Evolutionary conservation across 257 asterid genomes (phyloP).

Genomic region (Solanum pimpinellifolium): DNA sequence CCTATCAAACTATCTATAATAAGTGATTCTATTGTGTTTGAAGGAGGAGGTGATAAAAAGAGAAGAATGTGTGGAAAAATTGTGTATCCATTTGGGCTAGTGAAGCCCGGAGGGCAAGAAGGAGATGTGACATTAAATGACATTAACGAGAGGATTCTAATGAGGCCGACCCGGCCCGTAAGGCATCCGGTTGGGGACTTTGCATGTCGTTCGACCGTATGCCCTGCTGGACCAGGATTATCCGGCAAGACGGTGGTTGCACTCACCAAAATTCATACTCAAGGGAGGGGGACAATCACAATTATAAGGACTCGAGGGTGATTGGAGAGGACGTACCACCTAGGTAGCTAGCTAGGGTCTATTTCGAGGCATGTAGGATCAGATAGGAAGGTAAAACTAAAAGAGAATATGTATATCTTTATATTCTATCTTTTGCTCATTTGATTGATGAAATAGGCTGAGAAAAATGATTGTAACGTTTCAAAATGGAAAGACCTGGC

Average conservation of each 20-base stretch:
- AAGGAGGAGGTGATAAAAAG: conserved; percentile 20
- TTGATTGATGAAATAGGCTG: neutral
- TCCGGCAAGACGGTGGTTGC: conserved; percentile 92
- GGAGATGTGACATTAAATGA: conserved; percentile 71
- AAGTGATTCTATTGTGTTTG: neutral
- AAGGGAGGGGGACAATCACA: conserved; percentile 88
- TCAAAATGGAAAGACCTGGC: neutral
- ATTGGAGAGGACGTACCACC: neutral
- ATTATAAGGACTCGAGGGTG: conserved; percentile 64
- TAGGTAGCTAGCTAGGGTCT: neutral
- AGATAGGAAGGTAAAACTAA: neutral
- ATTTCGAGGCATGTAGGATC: neutral
- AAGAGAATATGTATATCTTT: neutral
- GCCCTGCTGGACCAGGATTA: conserved; percentile 66
- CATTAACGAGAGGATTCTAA: conserved; percentile 69
- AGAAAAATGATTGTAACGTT: neutral
- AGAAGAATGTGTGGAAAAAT: conserved; percentile 26
- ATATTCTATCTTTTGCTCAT: neutral
- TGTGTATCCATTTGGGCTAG: conserved; percentile 76
- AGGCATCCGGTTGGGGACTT: conserved; percentile 95
- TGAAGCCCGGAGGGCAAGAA: conserved; percentile 80
- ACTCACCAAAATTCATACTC: conserved; percentile 72
- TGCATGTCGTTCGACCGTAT: conserved; percentile 59
- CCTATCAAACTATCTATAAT: neutral
- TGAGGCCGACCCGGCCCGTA: conserved; percentile 80